Base-by-base conservation (phyloP, 192 early-diverging fungal genomes). In the Coemansia sp. region DNA sequence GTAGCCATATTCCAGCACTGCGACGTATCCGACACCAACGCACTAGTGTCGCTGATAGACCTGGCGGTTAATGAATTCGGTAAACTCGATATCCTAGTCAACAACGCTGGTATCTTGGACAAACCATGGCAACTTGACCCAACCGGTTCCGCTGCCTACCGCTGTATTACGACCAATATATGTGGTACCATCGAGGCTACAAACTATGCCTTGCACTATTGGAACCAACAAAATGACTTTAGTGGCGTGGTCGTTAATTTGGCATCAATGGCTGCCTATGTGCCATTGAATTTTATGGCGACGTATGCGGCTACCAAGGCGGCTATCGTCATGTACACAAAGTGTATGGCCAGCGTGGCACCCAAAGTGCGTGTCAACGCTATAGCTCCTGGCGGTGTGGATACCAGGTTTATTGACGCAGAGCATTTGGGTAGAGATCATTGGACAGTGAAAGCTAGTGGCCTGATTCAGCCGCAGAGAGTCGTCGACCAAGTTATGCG, bases 221-320 rank as follows among this genome's bases (percentile, higher is more conserved):
- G 92, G 75, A 59, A 74, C 18, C 70, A 78, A 16, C 70, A 82
- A 3, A 24, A 50, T 12, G 20, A 15, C 6, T 64, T 78, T 15
- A 76, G 70, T 4, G 91, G 89, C 2, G 84, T 91, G 3, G 85
- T 91, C 3, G 67, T 94, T 41, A 94, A 90, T 64, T 84, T 88
- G 10, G 89, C 89, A 8, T 91, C 89, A 1, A 65, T 86, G 27
- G 89, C 92, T 1, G 90, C 86, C 0, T 71, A 87, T n/a, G 60
- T 67, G 40, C 82, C 84, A 1, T 32, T 84, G 30, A 44, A 67
- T 10, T 66, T 66, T 41, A 82, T 85, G 47, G 87, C 92, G 9
- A 86, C 87, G 22, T 93, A 93, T 70, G 81, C 85, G 16, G 89
- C 90, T 1, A 86, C 89, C 9, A 93, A 93, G 75, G 87, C 82